phyloP scores from a whole-genome alignment of 2,329 filamentous ascomycete genomes.

The Zymoseptoria passerinii region DNA sequence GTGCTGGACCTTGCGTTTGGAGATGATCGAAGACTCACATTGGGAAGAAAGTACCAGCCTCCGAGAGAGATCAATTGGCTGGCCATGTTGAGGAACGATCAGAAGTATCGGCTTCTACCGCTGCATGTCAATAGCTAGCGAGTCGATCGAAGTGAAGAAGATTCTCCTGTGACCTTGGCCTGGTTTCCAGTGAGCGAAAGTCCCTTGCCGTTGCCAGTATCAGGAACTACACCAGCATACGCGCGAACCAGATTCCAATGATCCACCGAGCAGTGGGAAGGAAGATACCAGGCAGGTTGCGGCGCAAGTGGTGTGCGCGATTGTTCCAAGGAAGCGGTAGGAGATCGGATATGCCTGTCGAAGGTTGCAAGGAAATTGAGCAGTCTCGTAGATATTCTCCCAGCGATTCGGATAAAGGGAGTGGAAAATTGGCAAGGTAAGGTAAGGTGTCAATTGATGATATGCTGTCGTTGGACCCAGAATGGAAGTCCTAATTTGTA shows the following conservation, averaged over 20 bases:
- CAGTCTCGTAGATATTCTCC: background rate
- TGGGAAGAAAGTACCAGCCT: conserved; percentile 56
- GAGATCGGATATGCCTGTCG: background rate
- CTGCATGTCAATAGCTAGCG: conserved; percentile 1
- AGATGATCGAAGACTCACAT: conserved; percentile 35
- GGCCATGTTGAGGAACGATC: conserved; percentile 25
- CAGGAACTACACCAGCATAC: too few relatives aligned
- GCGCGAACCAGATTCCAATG: background rate
- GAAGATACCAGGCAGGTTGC: background rate
- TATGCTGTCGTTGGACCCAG: background rate
- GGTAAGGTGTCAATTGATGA: background rate
- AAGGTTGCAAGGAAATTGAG: background rate
- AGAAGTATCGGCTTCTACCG: background rate
- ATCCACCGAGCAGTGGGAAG: background rate
- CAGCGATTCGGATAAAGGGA: background rate
- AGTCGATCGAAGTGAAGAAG: background rate
- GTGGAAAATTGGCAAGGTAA: background rate
- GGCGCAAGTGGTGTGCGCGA: background rate
- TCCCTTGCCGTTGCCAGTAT: background rate
- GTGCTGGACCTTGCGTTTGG: background rate
- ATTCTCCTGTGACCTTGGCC: background rate
- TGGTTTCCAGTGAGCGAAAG: background rate
- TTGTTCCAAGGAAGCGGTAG: background rate
- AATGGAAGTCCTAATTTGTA: background rate
- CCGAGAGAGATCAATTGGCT: conserved; percentile 46